Evolutionary conservation across 192 early-diverging fungal species (phyloP).

Genomic region (Linnemannia hyalina): DNA sequence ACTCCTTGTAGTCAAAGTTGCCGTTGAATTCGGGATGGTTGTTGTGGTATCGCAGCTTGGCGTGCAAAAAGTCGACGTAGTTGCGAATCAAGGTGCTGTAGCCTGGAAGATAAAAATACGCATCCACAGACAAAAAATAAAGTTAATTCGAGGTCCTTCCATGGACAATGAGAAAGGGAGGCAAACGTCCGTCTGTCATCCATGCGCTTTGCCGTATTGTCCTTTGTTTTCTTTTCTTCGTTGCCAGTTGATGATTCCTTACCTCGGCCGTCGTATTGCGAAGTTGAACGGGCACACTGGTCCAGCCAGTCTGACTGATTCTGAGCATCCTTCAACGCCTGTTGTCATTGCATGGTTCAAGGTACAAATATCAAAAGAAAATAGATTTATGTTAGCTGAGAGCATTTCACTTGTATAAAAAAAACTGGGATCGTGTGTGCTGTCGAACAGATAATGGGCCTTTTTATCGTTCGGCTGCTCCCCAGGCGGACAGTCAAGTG

Average conservation of each 20-base stretch:
- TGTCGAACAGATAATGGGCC: background rate
- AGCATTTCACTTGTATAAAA: background rate
- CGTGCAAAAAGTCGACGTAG: conserved; percentile 90
- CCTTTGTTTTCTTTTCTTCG: background rate
- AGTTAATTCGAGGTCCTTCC: background rate
- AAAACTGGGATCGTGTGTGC: background rate
- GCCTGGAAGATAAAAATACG: conserved; percentile 35
- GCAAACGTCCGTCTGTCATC: background rate
- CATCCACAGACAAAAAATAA: background rate
- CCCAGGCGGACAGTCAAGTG: background rate
- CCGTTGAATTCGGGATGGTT: conserved; percentile 94
- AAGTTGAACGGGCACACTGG: conserved; percentile 67
- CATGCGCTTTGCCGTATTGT: background rate
- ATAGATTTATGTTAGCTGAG: conserved; percentile 9
- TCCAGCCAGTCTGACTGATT: conserved; percentile 89
- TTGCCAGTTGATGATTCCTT: background rate
- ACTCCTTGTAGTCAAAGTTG: conserved; percentile 98
- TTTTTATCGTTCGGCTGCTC: background rate
- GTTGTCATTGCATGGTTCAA: background rate
- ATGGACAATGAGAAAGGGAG: background rate
- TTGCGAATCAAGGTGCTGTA: conserved; percentile 91
- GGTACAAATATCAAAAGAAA: background rate
- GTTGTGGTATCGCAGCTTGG: conserved; percentile 94
- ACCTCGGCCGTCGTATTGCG: conserved; percentile 62
- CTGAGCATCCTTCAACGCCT: conserved; percentile 89